Evolutionary conservation across 1,284 basidiomycete genomes (phyloP), one percentile per base, ranked within the genome.

Genomic region (Mycena citricolor): DNA sequence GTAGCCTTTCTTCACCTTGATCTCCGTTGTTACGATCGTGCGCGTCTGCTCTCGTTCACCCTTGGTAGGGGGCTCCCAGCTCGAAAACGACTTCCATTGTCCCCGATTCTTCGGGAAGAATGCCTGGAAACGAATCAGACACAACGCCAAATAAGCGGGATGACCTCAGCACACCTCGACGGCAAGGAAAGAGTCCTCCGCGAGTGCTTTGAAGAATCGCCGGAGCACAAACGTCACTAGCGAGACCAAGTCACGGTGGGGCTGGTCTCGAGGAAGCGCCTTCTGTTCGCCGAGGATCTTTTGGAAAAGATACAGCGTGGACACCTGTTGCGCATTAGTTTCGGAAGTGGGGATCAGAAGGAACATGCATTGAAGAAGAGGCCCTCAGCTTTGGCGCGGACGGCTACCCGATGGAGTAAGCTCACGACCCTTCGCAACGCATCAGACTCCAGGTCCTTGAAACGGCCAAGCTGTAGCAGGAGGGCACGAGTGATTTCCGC

Each of bases 61-160:
- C 67, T 73, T 83, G 51, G 66, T 65, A 50, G 83, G 83, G n/a
- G 84, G 81, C 64, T 86, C 76, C 77, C 83, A 88, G 51, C 83
- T 88, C 8, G 89, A 92, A 56, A 79, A 82, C 49, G 80, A 76
- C 64, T 93, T 93, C 91, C 91, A 94, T 54, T 82, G 71, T 14
- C 86, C 81, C 53, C 89, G 77, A 59, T 87, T 89, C 71, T 92
- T 94, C 5, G 91, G 91, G 67, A 86, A 92, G 71, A 94, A 88
- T 3, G 86, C 86, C 88, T 90, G 53, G 32, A 40, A 53, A 47
- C 32, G 39, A 28, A 51, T 30, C 2, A 53, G 44, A 22, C 29
- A 33, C 19, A n/a, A 33, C n/a, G 26, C 38, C 41, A 17, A 23
- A 13, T 12, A 39, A 38, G 44, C 39, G 39, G 39, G n/a, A 26